These are phyloP conservation scores for Manihot esculenta DNA, from an alignment of 441 rosid genomes.

Conservation along the genomic window DNA sequence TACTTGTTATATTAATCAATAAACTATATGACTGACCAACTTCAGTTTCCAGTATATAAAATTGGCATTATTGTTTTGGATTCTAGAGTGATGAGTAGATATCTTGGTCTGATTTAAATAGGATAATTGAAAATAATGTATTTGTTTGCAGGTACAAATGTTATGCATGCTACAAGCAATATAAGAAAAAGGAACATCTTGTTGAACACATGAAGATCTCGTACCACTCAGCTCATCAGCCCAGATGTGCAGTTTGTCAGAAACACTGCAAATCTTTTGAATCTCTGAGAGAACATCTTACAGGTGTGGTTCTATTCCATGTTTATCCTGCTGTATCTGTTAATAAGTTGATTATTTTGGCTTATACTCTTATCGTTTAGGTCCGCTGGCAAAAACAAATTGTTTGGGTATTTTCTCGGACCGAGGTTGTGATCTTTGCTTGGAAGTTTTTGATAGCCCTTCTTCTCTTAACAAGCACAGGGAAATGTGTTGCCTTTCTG, in stretches of 20 bases:
- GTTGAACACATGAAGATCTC: conserved; percentile 72
- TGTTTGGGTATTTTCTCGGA: conserved; percentile 48
- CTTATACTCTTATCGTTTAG: conserved; percentile 26
- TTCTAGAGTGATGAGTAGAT: too few species aligned
- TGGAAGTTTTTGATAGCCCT: conserved; percentile 47
- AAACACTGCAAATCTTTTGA: conserved; percentile 71
- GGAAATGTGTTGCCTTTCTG: conserved; percentile 40
- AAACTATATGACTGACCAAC: too few species aligned
- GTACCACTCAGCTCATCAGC: conserved; percentile 67
- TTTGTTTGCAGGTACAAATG: conserved; percentile 53
- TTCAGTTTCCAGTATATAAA: too few species aligned
- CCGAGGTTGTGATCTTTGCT: conserved; percentile 58
- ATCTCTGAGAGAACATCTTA: conserved; percentile 63
- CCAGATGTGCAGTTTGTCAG: conserved; percentile 56
- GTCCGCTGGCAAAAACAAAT: conserved; percentile 45
- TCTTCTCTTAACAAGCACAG: conserved; percentile 42
- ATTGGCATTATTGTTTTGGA: too few species aligned
- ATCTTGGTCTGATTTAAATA: not conserved
- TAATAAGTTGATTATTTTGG: conserved; percentile 8
- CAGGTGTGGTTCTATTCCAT: conserved; percentile 33
- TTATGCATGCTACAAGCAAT: conserved; percentile 69
- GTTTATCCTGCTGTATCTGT: not conserved
- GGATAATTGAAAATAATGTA: not conserved
- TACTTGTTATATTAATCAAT: too few species aligned
- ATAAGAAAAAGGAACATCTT: conserved; percentile 61